A percentile compares a stretch with the other conserved stretches of the same genome.
Conservation (phyloP, 2,329 filamentous ascomycete species). For the Tolypocladium sp. region DNA sequence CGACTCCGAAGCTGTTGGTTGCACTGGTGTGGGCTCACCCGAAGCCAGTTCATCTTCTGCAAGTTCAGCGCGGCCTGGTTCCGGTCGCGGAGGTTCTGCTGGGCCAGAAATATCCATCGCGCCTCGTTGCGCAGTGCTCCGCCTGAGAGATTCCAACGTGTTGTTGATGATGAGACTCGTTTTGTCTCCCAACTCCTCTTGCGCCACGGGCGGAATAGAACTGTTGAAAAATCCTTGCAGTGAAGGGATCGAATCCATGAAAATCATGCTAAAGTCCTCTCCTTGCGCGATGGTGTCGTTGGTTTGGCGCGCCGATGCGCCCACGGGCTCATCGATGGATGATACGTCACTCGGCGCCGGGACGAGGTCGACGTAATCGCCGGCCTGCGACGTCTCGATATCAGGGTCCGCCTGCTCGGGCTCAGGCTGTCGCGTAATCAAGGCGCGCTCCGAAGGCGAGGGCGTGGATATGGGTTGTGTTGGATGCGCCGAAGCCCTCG, state of each 20-base stretch:
- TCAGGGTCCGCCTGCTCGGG: constrained; percentile 2
- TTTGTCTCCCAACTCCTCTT: constrained; percentile 43
- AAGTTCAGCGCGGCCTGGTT: neutral
- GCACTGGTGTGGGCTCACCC: constrained; percentile 8
- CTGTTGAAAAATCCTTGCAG: constrained; percentile 32
- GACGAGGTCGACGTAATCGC: constrained; percentile 17
- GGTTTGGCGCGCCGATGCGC: constrained; percentile 9
- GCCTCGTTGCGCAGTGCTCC: constrained; percentile 10
- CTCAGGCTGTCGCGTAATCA: neutral
- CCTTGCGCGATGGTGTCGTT: constrained; percentile 37
- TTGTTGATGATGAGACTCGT: constrained; percentile 49
- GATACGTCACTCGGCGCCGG: constrained; percentile 23
- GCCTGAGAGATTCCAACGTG: constrained; percentile 41
- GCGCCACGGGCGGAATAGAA: constrained; percentile 20
- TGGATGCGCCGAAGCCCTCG: constrained; percentile 14
- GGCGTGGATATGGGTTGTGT: constrained; percentile 5
- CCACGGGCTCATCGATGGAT: constrained; percentile 19
- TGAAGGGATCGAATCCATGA: constrained; percentile 43
- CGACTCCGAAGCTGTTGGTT: constrained; percentile 9
- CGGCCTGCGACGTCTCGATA: constrained; percentile 9
- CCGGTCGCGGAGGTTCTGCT: constrained; percentile 2
- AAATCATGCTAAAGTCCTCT: constrained; percentile 53
- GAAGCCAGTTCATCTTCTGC: constrained; percentile 5
- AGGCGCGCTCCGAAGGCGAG: neutral
- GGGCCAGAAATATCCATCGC: constrained; percentile 3